Base-by-base conservation (phyloP, 805 yeast species). In the Yamadazyma paraphyllophila region DNA sequence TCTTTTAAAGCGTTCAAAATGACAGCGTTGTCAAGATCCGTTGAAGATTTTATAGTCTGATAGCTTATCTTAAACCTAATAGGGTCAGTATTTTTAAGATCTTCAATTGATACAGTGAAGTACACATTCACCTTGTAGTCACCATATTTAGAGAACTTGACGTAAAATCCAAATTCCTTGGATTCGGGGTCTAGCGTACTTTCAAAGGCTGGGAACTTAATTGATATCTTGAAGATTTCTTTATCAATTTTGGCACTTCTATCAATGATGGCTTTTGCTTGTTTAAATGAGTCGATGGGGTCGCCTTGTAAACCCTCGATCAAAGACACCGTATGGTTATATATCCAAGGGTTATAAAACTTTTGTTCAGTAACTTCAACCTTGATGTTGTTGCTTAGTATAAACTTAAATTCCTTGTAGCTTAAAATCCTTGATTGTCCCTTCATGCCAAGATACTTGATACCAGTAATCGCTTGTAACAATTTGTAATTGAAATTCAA, bases 221-320 rank as follows among this genome's bases (percentile, higher is more conserved):
- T 43, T 1, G 65, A 54, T 2, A 68, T 49, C 41, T 56, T 59
- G 53, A 56, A 61, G 15, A 71, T 52, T 36, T 67, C 70, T 8
- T 39, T 31, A 46, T 70, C 75, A 63, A 49, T 16, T 39, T 32
- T 33, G 45, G 46, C 9, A 61, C 46, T 24, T 36, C 42, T 24
- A 53, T 55, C 64, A 60, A 63, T 13, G 46, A 39, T 17, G 10
- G 36, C 43, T 25, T 50, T 50, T 37, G 62, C 55, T 4, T 41
- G 35, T 10, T 56, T 44, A 30, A 54, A 54, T 33, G 54, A 53
- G n/a, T 57, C 55, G 17, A 62, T 39, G 9, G 53, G 41, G 9
- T 41, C 26, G 26, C 34, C 39, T 3, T 13, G 17, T 8, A 17
- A 13, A 10, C 26, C 11, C 10, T 36, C 24, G 15, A 50, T 45